Evolutionary conservation across 2,329 filamentous ascomycete species (phyloP).

Genomic region (Alternaria sp.): DNA sequence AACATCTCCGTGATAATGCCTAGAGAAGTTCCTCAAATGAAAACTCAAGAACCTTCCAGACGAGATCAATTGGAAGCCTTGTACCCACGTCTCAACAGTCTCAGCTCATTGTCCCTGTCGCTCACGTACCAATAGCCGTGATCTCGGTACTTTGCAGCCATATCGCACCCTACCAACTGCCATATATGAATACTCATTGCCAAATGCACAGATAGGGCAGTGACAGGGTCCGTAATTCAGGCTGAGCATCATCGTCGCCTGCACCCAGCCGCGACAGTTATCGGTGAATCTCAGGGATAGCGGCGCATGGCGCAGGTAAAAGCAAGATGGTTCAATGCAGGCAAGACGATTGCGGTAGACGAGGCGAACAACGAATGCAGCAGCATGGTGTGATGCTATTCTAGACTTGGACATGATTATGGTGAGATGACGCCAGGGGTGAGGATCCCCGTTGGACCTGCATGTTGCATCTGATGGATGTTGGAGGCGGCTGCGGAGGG

Average conservation of each 20-base stretch:
- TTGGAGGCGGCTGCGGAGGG: constrained; percentile 5
- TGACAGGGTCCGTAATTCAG: constrained; percentile 1
- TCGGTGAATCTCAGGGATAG: constrained; percentile 8
- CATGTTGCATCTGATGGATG: constrained; percentile 1
- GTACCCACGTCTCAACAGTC: constrained; percentile 1
- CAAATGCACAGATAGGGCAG: constrained; percentile 10
- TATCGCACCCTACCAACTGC: neutral
- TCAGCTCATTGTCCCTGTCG: constrained; percentile 3
- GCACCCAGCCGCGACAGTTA: neutral
- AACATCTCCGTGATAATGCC: neutral
- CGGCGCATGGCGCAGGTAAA: constrained; percentile 2
- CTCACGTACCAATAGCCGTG: constrained; percentile 1
- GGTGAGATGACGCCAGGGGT: constrained; percentile 1
- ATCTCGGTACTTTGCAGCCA: neutral
- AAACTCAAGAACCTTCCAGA: neutral
- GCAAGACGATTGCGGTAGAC: constrained; percentile 5
- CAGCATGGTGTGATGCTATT: constrained; percentile 5
- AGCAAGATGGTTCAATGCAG: constrained; percentile 10
- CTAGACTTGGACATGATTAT: constrained; percentile 1
- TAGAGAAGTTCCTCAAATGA: neutral
- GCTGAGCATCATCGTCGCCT: neutral
- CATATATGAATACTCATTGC: constrained; percentile 2
- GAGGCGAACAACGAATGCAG: constrained; percentile 7
- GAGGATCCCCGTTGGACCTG: constrained; percentile 3
- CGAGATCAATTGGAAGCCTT: neutral